Evolutionary conservation across 2,329 filamentous ascomycete species (phyloP), one percentile per base, ranked within the genome.

Genomic region (Venturiaceae sp.): DNA sequence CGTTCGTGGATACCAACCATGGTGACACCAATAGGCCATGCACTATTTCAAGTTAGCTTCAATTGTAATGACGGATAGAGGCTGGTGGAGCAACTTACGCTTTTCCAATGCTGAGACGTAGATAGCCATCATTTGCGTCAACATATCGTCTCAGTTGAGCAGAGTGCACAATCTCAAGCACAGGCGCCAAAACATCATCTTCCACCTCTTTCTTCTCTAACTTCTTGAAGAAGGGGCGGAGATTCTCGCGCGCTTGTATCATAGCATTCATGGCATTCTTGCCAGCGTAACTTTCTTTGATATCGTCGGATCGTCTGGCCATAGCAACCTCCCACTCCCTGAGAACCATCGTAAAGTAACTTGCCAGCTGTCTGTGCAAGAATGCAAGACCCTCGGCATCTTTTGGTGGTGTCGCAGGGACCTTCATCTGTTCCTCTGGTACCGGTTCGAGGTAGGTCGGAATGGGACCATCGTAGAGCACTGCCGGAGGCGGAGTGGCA

Each of bases 1-100:
- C 94, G 85, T 78, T 97, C 94, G 82, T 99, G 94, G 66, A 99
- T 99, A 79, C 94, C 94, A 68, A 99, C 94, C 94, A 97, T 99
- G 71, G 94, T 99, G 39, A 99, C 94, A 74, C 94, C 94, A 68
- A 99, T 99, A 26, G 94, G 94, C 94, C 94, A 99, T 16, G 94
- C 94, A 62, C 77, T 80, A 60, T 7, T 7, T 39, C 6, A 23
- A 34, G 57, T 39, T 33, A 62, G 23, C 53, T 37, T 37, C 5
- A 54, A 21, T 13, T 46, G 8, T 23, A 26, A 14, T 11, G 56
- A 55, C 32, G 5, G n/a, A 16, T 16, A 58, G 53, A 19, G 28
- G 23, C 34, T 11, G 28, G 16, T 26, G n/a, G n/a, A n/a, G n/a
- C n/a, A n/a, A 75, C 75, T 63, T 71, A 79, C 64, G 91, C 92